Conservation (phyloP, 192 early-diverging fungal species). For the Physocladia obscura region DNA sequence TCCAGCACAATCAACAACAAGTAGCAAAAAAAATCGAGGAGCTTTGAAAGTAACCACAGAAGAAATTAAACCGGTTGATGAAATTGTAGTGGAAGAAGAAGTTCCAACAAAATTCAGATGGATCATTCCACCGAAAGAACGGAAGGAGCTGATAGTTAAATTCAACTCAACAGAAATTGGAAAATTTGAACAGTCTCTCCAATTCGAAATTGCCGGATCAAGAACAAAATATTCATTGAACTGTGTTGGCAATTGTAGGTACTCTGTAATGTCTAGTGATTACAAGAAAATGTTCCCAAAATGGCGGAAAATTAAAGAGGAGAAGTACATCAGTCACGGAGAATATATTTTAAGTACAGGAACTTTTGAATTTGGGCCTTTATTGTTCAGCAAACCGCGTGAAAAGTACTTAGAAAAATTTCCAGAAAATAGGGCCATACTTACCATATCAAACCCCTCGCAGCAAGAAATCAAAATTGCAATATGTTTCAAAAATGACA, state of each 20-base stretch:
- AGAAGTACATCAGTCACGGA: conserved; percentile 49
- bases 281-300: conserved; percentile 52
- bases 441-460: conserved; percentile 53
- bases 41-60: conserved; percentile 39
- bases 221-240: conserved; percentile 33
- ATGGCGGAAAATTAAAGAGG: conserved; percentile 49
- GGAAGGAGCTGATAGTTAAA: conserved; percentile 48
- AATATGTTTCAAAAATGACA: conserved; percentile 50
- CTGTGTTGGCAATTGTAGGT: conserved; percentile 54
- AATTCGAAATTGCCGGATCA: conserved; percentile 54
- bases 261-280: conserved; percentile 47
- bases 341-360: conserved; percentile 45
- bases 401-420: conserved; percentile 63
- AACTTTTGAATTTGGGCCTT: conserved; percentile 61
- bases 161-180: conserved; percentile 54
- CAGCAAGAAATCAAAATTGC: conserved; percentile 47
- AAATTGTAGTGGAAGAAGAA: conserved; percentile 48
- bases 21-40: conserved; percentile 10
- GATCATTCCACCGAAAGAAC: conserved; percentile 52
- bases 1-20: background rate
- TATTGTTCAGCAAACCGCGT: conserved; percentile 57
- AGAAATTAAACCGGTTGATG: conserved; percentile 41
- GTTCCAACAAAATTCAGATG: conserved; percentile 40
- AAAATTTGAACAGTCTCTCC: conserved; percentile 47
- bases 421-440: conserved; percentile 52